Conservation (phyloP, 2,329 filamentous ascomycete species). For the Fusarium sp. region DNA sequence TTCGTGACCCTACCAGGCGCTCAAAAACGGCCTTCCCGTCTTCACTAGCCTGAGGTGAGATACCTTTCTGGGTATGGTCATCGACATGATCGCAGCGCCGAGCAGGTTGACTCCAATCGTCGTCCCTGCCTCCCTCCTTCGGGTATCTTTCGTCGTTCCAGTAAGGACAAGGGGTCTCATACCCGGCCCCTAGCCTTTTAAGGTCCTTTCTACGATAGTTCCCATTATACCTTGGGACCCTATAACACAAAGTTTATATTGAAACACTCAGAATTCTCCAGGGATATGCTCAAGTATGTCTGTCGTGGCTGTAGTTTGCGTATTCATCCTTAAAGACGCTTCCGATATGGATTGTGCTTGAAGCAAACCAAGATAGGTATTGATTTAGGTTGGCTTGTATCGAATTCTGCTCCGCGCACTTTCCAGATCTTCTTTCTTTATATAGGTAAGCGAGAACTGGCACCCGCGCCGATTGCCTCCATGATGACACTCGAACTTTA, state of each 20-base stretch:
- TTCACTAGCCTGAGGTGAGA: not conserved
- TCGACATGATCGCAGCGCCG: not conserved
- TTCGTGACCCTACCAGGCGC: not conserved
- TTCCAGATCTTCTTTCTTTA: conserved; percentile 29
- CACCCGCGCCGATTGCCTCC: conserved; percentile 19
- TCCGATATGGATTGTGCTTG: conserved; percentile 21
- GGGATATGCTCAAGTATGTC: conserved; percentile 22
- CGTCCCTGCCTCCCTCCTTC: not conserved
- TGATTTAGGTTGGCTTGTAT: conserved; percentile 23
- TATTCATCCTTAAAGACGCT: conserved; percentile 13
- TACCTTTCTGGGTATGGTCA: too few species aligned
- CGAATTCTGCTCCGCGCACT: conserved; percentile 15
- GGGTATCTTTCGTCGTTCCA: conserved; percentile 23
- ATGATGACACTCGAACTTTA: not conserved
- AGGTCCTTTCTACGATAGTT: conserved; percentile 22
- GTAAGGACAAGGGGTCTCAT: conserved; percentile 23
- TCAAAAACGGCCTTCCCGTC: not conserved
- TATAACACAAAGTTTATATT: not conserved
- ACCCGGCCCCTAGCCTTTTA: conserved; percentile 20
- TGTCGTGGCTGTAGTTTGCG: conserved; percentile 8
- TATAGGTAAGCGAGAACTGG: conserved; percentile 13
- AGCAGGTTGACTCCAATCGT: conserved; percentile 15
- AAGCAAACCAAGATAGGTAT: conserved; percentile 25
- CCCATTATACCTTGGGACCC: conserved; percentile 14
- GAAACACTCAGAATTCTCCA: conserved; percentile 3